Evolutionary conservation across 169 alveolate species (phyloP).

Genomic region (Plasmodium cynomolgi): DNA sequence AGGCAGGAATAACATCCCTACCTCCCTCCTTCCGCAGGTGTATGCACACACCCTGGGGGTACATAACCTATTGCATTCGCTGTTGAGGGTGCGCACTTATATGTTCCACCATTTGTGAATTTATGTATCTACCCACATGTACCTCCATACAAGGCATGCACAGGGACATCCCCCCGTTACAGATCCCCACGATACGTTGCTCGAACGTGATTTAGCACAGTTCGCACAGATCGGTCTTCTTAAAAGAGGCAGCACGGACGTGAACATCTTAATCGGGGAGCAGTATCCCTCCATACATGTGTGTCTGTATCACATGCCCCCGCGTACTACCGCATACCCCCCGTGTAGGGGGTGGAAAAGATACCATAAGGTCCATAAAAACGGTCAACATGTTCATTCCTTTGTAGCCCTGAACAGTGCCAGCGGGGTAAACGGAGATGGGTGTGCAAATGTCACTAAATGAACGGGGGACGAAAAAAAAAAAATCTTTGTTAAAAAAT

Average conservation of each 20-base stretch:
- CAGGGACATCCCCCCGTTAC: not conserved
- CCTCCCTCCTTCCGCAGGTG: not conserved
- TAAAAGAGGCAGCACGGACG: not conserved
- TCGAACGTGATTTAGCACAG: not conserved
- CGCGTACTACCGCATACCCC: not conserved
- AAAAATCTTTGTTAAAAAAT: too few species aligned
- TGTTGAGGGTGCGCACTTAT: not conserved
- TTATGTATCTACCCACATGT: not conserved
- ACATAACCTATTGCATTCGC: not conserved
- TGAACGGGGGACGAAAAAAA: not conserved
- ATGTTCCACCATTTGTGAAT: not conserved
- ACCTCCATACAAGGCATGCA: not conserved
- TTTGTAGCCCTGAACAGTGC: not conserved
- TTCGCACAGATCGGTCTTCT: not conserved
- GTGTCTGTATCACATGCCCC: not conserved
- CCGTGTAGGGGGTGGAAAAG: not conserved
- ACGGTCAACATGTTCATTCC: not conserved
- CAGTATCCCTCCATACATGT: too few species aligned
- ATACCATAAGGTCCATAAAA: not conserved
- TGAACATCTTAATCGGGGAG: not conserved
- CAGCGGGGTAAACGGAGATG: not conserved
- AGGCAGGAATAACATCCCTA: not conserved
- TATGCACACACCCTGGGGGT: not conserved
- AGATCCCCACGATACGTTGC: not conserved
- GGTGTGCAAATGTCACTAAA: not conserved